These are phyloP conservation scores for Peronospora farinosa DNA, from an alignment of 352 stramenopile species.

Conservation along the genomic window DNA sequence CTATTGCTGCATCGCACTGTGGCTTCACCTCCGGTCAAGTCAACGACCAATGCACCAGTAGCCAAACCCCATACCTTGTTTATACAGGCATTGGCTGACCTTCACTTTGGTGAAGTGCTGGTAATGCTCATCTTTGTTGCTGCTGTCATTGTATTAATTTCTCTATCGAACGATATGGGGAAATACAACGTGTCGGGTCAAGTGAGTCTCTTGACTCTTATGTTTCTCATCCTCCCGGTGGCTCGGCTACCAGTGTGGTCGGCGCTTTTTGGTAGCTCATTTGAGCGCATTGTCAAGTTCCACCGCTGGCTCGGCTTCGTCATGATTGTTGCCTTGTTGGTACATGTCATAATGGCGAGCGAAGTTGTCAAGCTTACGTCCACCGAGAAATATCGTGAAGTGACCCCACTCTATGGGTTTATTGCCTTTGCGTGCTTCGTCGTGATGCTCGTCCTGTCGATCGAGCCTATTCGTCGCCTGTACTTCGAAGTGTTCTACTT, in stretches of 20 bases:
- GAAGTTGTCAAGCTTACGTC: slow-evolving; percentile 36
- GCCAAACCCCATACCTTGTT: slow-evolving; percentile 39
- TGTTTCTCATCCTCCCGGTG: slow-evolving; percentile 76
- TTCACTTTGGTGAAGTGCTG: slow-evolving; percentile 54
- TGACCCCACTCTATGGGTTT: slow-evolving; percentile 56
- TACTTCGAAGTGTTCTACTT: slow-evolving; percentile 80
- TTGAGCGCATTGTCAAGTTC: slow-evolving; percentile 82
- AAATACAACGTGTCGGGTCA: slow-evolving; percentile 48
- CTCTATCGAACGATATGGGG: slow-evolving; percentile 29
- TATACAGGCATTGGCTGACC: slow-evolving; percentile 46
- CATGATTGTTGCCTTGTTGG: slow-evolving; percentile 45
- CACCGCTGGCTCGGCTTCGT: slow-evolving; percentile 72
- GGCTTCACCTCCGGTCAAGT: slow-evolving; percentile 38
- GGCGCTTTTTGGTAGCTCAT: slow-evolving; percentile 63
- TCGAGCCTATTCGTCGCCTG: slow-evolving; percentile 57
- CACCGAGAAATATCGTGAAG: slow-evolving; percentile 45
- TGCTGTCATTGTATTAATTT: slow-evolving; percentile 39
- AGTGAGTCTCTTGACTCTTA: slow-evolving; percentile 56
- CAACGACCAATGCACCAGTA: slow-evolving; percentile 42
- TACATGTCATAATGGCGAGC: slow-evolving; percentile 52
- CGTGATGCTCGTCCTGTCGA: slow-evolving; percentile 42
- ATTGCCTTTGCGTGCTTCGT: slow-evolving; percentile 57
- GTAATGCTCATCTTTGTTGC: slow-evolving; percentile 61
- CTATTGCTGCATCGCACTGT: slow-evolving; percentile 52
- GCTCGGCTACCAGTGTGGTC: slow-evolving; percentile 56